Evolutionary conservation across 2,329 filamentous ascomycete genomes (phyloP), one percentile per base, ranked within the genome.

Genomic region (Sporothrix schenckii): DNA sequence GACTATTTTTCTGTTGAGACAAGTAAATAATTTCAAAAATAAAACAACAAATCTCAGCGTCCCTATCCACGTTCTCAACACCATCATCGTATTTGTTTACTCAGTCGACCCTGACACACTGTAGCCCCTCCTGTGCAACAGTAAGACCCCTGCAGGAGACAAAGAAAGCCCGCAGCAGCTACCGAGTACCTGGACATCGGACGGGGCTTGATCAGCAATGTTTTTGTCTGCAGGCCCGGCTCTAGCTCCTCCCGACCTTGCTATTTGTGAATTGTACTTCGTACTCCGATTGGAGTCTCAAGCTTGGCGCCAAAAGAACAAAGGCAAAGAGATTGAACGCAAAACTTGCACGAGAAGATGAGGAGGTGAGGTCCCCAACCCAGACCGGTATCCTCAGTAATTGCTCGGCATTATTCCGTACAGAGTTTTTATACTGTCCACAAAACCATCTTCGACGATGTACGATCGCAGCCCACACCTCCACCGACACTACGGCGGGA

Each of bases 401-500:
- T 9, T 9, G 6, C 34, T 34, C 34, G 34, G 34, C 7, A 34
- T 34, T 7, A 16, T 19, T 6, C 44, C 44, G 14, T 19, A 19
- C 44, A 19, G 13, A 49, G 44, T 14, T 19, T 14, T 49, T 16
- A 47, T 47, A 47, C 41, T 14, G 41, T 60, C 11, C 19, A 60
- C 19, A 41, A 39, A 13, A 14, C n/a, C 30, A 16, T 21, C 19
- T 9, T 52, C 4, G 24, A 47, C 41, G 41, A 14, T 61, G 27
- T 63, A 41, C 39, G 39, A 44, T 65, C 61, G 5, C 24, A 21
- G 13, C 41, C 9, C 21, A 19, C 14, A 34, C 34, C 41, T 34
- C 14, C 44, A 52, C 52, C 63, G 63, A 27, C 63, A 66, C 63
- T 66, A 41, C 47, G 63, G 34, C 34, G 34, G 30, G 16, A 16